phyloP scores from a whole-genome alignment of 345 rosid species.

The Linum usitatissimum region DNA sequence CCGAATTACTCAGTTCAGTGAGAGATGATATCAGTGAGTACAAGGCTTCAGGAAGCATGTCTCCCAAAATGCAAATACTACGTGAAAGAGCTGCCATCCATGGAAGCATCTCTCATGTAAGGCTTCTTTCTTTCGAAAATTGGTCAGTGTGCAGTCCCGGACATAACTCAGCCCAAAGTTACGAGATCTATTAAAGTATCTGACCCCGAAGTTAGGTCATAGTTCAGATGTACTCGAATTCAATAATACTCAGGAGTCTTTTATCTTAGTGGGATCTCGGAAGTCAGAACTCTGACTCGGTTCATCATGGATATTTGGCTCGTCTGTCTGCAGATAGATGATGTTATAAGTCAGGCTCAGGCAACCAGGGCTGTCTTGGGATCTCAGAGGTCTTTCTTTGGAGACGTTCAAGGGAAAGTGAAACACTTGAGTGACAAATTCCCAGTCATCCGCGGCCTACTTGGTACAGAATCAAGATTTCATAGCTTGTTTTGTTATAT shows the following conservation, averaged over 20 bases:
- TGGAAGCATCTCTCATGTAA: slow-evolving; percentile 83
- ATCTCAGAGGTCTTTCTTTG: slow-evolving; percentile 76
- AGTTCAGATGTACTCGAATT: too few relatives aligned
- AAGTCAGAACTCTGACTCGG: too few relatives aligned
- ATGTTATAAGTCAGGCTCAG: slow-evolving; percentile 92
- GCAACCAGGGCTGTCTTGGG: slow-evolving; percentile 77
- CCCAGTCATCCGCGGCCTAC: slow-evolving; percentile 73
- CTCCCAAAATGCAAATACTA: slow-evolving; percentile 78
- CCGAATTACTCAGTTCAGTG: slow-evolving; percentile 93
- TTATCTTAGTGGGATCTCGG: too few relatives aligned
- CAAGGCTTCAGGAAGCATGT: slow-evolving; percentile 92
- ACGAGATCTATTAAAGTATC: too few relatives aligned
- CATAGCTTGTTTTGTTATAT: too few relatives aligned
- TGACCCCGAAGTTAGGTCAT: too few relatives aligned
- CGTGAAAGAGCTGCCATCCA: slow-evolving; percentile 95
- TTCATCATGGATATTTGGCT: too few relatives aligned
- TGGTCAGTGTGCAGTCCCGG: too few relatives aligned
- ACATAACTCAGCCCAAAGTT: too few relatives aligned
- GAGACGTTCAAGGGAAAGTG: slow-evolving; percentile 95
- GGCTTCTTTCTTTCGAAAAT: background rate
- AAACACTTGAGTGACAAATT: slow-evolving; percentile 77
- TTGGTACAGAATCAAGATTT: slow-evolving; percentile 36
- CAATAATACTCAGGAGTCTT: too few relatives aligned
- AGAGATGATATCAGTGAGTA: slow-evolving; percentile 93
- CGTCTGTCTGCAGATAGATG: slow-evolving; percentile 59